These are phyloP conservation scores for Monilinia laxa DNA, from an alignment of 2,329 filamentous ascomycete species.

Conservation along the genomic window DNA sequence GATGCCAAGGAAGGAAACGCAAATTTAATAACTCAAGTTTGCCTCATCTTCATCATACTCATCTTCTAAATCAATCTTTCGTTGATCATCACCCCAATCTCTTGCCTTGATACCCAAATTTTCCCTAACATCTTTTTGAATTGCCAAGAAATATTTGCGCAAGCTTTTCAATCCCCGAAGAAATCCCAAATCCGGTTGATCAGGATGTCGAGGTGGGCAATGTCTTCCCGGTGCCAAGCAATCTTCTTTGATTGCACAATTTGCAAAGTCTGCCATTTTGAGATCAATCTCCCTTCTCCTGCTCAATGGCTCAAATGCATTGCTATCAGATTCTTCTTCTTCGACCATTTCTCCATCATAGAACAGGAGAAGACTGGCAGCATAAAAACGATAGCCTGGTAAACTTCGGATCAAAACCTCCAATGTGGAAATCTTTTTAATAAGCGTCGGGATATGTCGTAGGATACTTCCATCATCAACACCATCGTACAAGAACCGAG, in stretches of 20 bases:
- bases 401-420: constrained; percentile 80
- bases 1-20: background rate
- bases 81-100: constrained; percentile 17
- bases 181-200: constrained; percentile 84
- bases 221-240: constrained; percentile 54
- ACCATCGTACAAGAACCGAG: constrained; percentile 87
- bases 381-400: constrained; percentile 89
- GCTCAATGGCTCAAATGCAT: constrained; percentile 43
- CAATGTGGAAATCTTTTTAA: constrained; percentile 79
- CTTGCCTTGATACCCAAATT: constrained; percentile 28
- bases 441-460: constrained; percentile 81
- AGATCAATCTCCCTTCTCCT: constrained; percentile 68
- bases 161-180: constrained; percentile 79
- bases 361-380: constrained; percentile 89
- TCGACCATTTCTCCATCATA: constrained; percentile 80
- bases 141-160: constrained; percentile 79
- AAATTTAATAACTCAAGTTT: constrained; percentile 21
- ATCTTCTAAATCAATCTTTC: constrained; percentile 14
- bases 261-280: constrained; percentile 98
- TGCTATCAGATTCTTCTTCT: constrained; percentile 47
- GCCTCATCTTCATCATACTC: constrained; percentile 19
- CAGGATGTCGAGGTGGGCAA: constrained; percentile 79
- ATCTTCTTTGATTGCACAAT: constrained; percentile 90
- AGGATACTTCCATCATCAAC: constrained; percentile 76
- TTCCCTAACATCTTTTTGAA: constrained; percentile 71